Percentiles rank a stretch among this genome's conserved stretches.
phyloP scores from a whole-genome alignment of 768 basidiomycete genomes.

The Mycena venus region DNA sequence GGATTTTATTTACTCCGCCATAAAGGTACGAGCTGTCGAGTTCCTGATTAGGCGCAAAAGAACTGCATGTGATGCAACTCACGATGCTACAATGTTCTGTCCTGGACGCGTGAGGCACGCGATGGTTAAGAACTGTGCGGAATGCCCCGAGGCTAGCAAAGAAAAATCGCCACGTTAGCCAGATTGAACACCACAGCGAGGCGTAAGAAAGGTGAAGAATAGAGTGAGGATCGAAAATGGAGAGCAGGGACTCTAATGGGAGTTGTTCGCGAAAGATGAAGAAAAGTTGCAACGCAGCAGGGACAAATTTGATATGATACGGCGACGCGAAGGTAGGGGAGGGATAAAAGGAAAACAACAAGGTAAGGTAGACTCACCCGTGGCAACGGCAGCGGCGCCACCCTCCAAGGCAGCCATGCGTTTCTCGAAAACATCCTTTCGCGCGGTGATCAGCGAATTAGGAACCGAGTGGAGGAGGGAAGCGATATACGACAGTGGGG shows the following conservation, averaged over 20 bases:
- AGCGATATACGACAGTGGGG: constrained; percentile 7
- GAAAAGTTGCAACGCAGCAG: too few relatives aligned
- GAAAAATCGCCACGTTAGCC: not conserved
- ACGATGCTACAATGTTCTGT: constrained; percentile 86
- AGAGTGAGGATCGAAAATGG: too few relatives aligned
- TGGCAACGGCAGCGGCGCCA: constrained; percentile 81
- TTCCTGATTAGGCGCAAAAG: not conserved
- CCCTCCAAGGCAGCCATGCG: constrained; percentile 87
- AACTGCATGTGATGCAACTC: constrained; percentile 39
- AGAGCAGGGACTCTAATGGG: too few relatives aligned
- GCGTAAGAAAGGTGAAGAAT: not conserved
- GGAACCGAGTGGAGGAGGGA: not conserved
- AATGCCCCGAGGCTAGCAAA: constrained; percentile 71
- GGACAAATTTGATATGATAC: too few relatives aligned
- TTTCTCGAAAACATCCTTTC: constrained; percentile 82
- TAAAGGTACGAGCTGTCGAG: constrained; percentile 69
- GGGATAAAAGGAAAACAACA: too few relatives aligned
- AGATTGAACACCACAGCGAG: not conserved
- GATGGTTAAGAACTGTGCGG: constrained; percentile 83
- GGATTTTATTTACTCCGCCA: constrained; percentile 67
- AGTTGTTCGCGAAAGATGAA: too few relatives aligned
- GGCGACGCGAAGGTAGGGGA: too few relatives aligned
- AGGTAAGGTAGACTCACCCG: constrained; percentile 37
- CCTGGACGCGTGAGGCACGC: constrained; percentile 70
- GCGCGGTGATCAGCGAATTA: not conserved